Evolutionary conservation across 257 asterid species (phyloP).

Genomic region (Plantago ovata): DNA sequence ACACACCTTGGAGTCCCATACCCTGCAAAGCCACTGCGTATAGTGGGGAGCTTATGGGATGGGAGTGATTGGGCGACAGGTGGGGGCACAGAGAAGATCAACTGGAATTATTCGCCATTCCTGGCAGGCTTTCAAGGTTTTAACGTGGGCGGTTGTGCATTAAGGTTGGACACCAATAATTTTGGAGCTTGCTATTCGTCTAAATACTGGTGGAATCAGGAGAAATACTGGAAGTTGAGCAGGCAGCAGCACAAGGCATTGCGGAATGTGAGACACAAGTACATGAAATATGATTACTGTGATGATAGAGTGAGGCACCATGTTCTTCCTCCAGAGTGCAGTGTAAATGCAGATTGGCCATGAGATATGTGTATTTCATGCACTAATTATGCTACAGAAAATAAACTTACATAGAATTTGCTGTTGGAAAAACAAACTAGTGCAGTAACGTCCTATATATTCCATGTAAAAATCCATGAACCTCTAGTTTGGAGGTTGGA

Average conservation of each 20-base stretch:
- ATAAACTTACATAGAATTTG: too few species aligned
- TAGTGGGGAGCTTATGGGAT: conserved; percentile 55
- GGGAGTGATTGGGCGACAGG: conserved; percentile 74
- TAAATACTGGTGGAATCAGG: conserved; percentile 40
- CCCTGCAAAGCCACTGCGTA: conserved; percentile 52
- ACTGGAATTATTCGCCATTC: conserved; percentile 65
- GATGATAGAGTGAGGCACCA: conserved; percentile 36
- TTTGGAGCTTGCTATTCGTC: conserved; percentile 21
- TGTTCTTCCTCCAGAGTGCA: conserved; percentile 44
- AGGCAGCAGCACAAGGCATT: conserved; percentile 12
- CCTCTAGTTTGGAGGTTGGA: too few species aligned
- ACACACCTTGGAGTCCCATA: conserved; percentile 32
- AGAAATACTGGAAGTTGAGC: conserved; percentile 28
- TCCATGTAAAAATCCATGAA: too few species aligned
- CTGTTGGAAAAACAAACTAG: too few species aligned
- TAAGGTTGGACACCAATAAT: neutral
- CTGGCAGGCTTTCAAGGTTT: conserved; percentile 44
- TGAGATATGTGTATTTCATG: too few species aligned
- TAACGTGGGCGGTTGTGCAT: conserved; percentile 31
- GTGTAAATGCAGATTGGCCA: neutral
- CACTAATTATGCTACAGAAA: too few species aligned
- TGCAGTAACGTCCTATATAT: too few species aligned
- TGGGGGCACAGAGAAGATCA: conserved; percentile 46
- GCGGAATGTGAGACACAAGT: conserved; percentile 23
- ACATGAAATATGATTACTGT: conserved; percentile 62